Conservation (phyloP, 768 basidiomycete genomes). For the Sarcodon sp. region DNA sequence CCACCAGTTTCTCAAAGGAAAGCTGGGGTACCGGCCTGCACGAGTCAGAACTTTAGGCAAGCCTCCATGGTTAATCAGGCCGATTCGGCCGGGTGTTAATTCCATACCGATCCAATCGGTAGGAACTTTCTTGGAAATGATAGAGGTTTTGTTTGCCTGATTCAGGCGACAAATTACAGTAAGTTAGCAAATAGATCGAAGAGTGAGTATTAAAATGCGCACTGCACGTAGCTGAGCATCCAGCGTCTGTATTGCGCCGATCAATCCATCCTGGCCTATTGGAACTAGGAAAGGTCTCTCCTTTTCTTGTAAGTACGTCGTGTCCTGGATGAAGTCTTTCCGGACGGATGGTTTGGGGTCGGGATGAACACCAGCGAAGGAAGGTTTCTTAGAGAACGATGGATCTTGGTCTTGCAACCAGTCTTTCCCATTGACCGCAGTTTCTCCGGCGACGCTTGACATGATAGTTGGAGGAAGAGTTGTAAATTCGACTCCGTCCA, state of each 20-base stretch:
- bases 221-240: conserved; percentile 49
- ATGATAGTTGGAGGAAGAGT: too few relatives aligned
- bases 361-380: too few relatives aligned
- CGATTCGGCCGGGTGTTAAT: conserved; percentile 58
- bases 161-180: background rate
- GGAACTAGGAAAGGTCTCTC: conserved; percentile 61
- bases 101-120: conserved; percentile 61
- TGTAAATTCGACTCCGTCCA: too few relatives aligned
- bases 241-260: conserved; percentile 57
- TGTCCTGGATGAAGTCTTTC: background rate
- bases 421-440: too few relatives aligned
- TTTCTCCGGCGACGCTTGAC: too few relatives aligned
- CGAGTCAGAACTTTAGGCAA: conserved; percentile 62
- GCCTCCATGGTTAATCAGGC: conserved; percentile 75
- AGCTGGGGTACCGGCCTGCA: conserved; percentile 68
- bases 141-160: conserved; percentile 40
- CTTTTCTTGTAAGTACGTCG: conserved; percentile 19
- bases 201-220: conserved; percentile 2
- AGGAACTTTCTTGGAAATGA: conserved; percentile 62
- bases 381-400: too few relatives aligned
- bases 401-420: too few relatives aligned
- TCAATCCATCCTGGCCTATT: conserved; percentile 54
- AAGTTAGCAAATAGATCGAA: background rate
- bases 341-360: too few relatives aligned
- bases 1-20: conserved; percentile 78